phyloP scores from a whole-genome alignment of 2,329 filamentous ascomycete genomes.

The Cladophialophora immunda region DNA sequence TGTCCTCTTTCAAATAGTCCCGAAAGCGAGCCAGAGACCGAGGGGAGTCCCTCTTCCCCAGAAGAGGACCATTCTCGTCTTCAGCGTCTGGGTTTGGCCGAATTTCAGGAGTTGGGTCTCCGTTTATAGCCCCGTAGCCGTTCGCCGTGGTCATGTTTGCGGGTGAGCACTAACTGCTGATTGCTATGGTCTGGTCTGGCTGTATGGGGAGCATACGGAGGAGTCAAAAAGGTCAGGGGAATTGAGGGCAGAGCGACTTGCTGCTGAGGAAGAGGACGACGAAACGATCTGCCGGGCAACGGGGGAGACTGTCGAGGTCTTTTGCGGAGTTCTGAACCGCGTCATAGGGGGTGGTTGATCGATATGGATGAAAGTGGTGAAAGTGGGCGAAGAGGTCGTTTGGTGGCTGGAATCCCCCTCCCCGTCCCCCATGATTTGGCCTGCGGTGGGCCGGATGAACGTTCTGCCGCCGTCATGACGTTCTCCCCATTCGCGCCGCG shows the following conservation, averaged over 20 bases:
- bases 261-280: neutral
- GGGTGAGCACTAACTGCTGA: conserved; percentile 7
- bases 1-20: conserved; percentile 33
- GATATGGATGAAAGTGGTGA: conserved; percentile 9
- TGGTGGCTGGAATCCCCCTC: conserved; percentile 12
- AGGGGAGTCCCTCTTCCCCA: conserved; percentile 9
- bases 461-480: conserved; percentile 28
- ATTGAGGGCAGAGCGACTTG: neutral
- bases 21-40: conserved; percentile 15
- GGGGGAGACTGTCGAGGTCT: conserved; percentile 2
- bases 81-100: conserved; percentile 13
- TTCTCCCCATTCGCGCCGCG: conserved; percentile 17
- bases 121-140: conserved; percentile 29
- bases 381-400: neutral
- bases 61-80: conserved; percentile 27
- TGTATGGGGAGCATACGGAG: neutral
- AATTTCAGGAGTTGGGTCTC: conserved; percentile 10
- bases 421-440: neutral
- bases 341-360: conserved; percentile 18
- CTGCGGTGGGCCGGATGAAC: conserved; percentile 14
- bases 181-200: neutral
- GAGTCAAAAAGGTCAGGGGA: neutral
- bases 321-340: conserved; percentile 16
- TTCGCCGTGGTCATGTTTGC: conserved; percentile 26
- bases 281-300: conserved; percentile 33